These are phyloP conservation scores for Sporisorium iseilematis-ciliati DNA, from an alignment of 1,284 basidiomycete genomes.

Conservation along the genomic window DNA sequence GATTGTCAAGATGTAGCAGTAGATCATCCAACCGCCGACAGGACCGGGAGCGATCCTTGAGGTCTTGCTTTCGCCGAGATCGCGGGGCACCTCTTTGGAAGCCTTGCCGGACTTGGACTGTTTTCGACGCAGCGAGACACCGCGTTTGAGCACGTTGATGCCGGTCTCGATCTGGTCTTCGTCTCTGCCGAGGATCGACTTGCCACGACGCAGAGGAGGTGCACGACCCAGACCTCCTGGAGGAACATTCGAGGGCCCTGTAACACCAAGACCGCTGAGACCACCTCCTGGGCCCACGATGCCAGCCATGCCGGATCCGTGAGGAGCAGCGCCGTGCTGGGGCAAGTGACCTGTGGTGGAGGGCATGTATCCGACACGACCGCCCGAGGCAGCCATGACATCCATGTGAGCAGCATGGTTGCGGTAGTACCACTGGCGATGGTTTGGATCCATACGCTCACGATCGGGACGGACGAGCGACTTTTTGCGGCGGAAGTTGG, in stretches of 20 bases:
- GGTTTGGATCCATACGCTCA: slow-evolving; percentile 94
- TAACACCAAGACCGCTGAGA: slow-evolving; percentile 66
- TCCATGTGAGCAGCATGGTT: slow-evolving; percentile 85
- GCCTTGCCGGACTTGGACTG: slow-evolving; percentile 44
- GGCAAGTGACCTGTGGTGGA: slow-evolving; percentile 68
- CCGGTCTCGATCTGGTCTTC: slow-evolving; percentile 68
- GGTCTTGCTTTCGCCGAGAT: slow-evolving; percentile 50
- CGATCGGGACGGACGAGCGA: slow-evolving; percentile 92
- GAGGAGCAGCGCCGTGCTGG: slow-evolving; percentile 66
- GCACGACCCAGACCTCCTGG: slow-evolving; percentile 60
- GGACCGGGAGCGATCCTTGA: slow-evolving; percentile 75
- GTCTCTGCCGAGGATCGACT: slow-evolving; percentile 68
- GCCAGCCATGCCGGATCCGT: slow-evolving; percentile 49
- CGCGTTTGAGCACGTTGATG: slow-evolving; percentile 69
- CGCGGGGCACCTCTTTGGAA: slow-evolving; percentile 57
- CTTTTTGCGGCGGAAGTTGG: slow-evolving; percentile 81
- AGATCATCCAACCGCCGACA: slow-evolving; percentile 94
- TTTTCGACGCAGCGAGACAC: slow-evolving; percentile 64
- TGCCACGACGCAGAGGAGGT: slow-evolving; percentile 64
- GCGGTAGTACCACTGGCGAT: slow-evolving; percentile 95
- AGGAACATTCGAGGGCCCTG: slow-evolving; percentile 52
- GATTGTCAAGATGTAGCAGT: slow-evolving; percentile 88
- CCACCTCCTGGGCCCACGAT: slow-evolving; percentile 66
- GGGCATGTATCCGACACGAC: slow-evolving; percentile 66
- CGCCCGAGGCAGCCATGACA: slow-evolving; percentile 50